Conservation (phyloP, 2,329 filamentous ascomycete species). For the Colletotrichum spaethianum region DNA sequence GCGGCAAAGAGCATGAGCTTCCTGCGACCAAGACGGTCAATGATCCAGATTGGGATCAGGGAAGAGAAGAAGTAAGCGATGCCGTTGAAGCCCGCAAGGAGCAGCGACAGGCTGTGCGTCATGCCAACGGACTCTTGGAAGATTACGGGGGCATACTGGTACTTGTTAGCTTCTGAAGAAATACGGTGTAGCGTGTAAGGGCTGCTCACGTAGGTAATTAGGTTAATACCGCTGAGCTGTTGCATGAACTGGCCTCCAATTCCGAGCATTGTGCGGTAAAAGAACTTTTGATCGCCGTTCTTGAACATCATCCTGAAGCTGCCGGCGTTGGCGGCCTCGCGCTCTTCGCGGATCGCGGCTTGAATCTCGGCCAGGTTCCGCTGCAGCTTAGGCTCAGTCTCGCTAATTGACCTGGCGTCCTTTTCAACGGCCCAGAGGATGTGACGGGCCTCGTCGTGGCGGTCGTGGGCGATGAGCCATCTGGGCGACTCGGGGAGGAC, state of each 20-base stretch:
- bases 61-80: slow-evolving; percentile 52
- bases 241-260: slow-evolving; percentile 63
- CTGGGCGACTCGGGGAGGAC: slow-evolving; percentile 61
- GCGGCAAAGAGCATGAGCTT: slow-evolving; percentile 70
- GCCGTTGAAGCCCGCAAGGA: slow-evolving; percentile 67
- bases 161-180: no score
- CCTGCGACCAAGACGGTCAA: slow-evolving; percentile 64
- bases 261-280: slow-evolving; percentile 56
- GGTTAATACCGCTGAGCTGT: slow-evolving; percentile 52
- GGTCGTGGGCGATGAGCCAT: slow-evolving; percentile 63
- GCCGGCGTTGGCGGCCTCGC: slow-evolving; percentile 51
- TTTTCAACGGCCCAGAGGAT: slow-evolving; percentile 51
- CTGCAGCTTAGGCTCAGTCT: slow-evolving; percentile 47
- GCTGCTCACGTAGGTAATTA: slow-evolving; percentile 46
- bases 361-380: slow-evolving; percentile 54
- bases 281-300: slow-evolving; percentile 59
- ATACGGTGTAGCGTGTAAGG: no score
- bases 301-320: slow-evolving; percentile 55
- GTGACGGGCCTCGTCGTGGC: slow-evolving; percentile 58
- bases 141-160: slow-evolving; percentile 57
- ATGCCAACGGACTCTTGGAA: slow-evolving; percentile 61
- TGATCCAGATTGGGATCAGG: slow-evolving; percentile 52
- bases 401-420: slow-evolving; percentile 45
- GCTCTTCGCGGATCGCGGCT: slow-evolving; percentile 56
- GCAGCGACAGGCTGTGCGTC: slow-evolving; percentile 60